A percentile compares a stretch with the other conserved stretches of the same genome.
phyloP scores from a whole-genome alignment of 805 yeast genomes.

The Clavispora fructus region DNA sequence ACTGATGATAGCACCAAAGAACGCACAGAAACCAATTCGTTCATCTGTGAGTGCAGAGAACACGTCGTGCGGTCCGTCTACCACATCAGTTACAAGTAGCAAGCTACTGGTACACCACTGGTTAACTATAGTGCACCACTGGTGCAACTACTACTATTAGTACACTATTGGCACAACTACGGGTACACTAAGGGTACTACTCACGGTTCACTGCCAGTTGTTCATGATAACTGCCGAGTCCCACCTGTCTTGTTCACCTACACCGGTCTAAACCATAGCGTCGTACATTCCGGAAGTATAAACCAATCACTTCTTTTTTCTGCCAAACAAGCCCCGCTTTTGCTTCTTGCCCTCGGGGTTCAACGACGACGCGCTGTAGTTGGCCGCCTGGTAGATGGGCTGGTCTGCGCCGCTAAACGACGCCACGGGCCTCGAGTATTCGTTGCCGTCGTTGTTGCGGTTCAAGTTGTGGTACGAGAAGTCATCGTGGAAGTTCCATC shows the following conservation, averaged over 20 bases:
- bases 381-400: conserved; percentile 49
- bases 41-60: too few relatives aligned
- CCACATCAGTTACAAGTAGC: too few relatives aligned
- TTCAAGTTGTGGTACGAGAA: conserved; percentile 51
- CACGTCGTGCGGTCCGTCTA: too few relatives aligned
- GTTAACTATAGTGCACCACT: too few relatives aligned
- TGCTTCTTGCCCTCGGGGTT: conserved; percentile 54
- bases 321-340: conserved; percentile 78
- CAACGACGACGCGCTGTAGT: conserved; percentile 49
- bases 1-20: too few relatives aligned
- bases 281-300: not conserved
- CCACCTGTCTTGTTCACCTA: not conserved
- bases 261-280: not conserved
- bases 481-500: conserved; percentile 83
- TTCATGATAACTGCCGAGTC: too few relatives aligned
- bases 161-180: too few relatives aligned
- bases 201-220: too few relatives aligned
- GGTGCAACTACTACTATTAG: too few relatives aligned
- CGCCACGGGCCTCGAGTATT: conserved; percentile 28
- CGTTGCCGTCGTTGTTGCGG: conserved; percentile 22
- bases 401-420: conserved; percentile 37
- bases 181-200: too few relatives aligned
- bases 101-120: too few relatives aligned
- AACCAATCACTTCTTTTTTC: conserved; percentile 31
- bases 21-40: too few relatives aligned